Percentiles rank a stretch among this genome's conserved stretches.
These are phyloP conservation scores for Delphinella strobiligena DNA, from an alignment of 2,329 filamentous ascomycete species.

Conservation along the genomic window DNA sequence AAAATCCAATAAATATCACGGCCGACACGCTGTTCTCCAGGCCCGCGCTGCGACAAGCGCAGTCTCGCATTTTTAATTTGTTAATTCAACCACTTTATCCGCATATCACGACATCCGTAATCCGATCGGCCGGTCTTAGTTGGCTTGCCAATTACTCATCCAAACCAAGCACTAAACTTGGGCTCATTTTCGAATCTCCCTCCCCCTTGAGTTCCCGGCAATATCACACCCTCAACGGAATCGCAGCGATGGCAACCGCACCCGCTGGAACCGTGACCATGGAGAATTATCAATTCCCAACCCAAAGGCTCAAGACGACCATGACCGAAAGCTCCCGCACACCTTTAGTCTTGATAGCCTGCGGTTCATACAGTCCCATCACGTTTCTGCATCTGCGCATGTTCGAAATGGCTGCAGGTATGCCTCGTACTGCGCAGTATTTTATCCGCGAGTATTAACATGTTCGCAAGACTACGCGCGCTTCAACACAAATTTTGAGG, in stretches of 20 bases:
- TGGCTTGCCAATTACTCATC: no score
- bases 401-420: conserved; percentile 65
- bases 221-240: conserved; percentile 5
- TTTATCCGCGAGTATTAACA: no score
- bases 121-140: no score
- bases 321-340: conserved; percentile 45
- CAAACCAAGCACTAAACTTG: no score
- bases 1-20: no score
- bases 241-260: conserved; percentile 7
- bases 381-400: conserved; percentile 66
- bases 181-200: no score
- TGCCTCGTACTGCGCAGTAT: no score
- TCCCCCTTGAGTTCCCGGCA: not conserved
- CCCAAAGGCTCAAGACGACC: conserved; percentile 44
- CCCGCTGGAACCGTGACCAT: conserved; percentile 19
- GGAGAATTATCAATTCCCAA: conserved; percentile 49
- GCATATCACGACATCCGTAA: no score
- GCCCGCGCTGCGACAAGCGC: no score
- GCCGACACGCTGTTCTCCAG: not conserved
- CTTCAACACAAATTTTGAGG: conserved; percentile 66
- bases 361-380: conserved; percentile 40
- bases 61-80: not conserved
- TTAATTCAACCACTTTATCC: not conserved
- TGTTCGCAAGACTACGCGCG: conserved; percentile 51
- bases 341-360: conserved; percentile 57